Conservation (phyloP, 768 basidiomycete genomes). For the Gelatoporia subvermispora region DNA sequence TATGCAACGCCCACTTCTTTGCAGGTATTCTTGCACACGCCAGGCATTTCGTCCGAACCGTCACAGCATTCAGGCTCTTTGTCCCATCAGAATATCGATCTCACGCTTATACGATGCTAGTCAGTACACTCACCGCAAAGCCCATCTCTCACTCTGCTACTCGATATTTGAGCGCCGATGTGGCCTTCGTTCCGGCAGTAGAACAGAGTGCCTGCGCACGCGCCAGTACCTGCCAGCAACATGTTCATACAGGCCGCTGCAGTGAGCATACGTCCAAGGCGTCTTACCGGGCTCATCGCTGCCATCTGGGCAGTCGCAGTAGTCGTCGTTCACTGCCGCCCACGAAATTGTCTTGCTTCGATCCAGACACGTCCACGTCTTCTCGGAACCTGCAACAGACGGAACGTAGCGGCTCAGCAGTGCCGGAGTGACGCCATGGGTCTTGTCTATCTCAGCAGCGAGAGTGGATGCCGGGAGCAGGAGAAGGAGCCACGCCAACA, state of each 20-base stretch:
- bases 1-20: slow-evolving; percentile 67
- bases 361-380: slow-evolving; percentile 74
- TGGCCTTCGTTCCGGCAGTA: slow-evolving; percentile 89
- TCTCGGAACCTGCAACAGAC: slow-evolving; percentile 34
- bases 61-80: slow-evolving; percentile 92
- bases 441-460: slow-evolving; percentile 35
- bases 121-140: slow-evolving; percentile 68
- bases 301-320: slow-evolving; percentile 92
- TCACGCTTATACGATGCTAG: neutral
- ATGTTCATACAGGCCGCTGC: slow-evolving; percentile 7
- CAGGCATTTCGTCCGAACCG: slow-evolving; percentile 85
- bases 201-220: slow-evolving; percentile 72
- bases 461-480: slow-evolving; percentile 17
- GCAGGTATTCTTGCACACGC: slow-evolving; percentile 78
- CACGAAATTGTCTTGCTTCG: slow-evolving; percentile 75
- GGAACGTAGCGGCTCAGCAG: slow-evolving; percentile 54
- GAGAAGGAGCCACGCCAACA: slow-evolving; percentile 23
- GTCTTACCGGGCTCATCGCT: slow-evolving; percentile 85
- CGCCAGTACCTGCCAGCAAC: slow-evolving; percentile 62
- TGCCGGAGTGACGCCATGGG: slow-evolving; percentile 53
- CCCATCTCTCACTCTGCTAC: slow-evolving; percentile 86
- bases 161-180: slow-evolving; percentile 71
- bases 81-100: neutral
- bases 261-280: neutral
- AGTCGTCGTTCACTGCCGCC: slow-evolving; percentile 87